Percentiles rank a stretch among this genome's conserved stretches.
Conservation (phyloP, 805 yeast genomes). For the Grigorovia humatica region DNA sequence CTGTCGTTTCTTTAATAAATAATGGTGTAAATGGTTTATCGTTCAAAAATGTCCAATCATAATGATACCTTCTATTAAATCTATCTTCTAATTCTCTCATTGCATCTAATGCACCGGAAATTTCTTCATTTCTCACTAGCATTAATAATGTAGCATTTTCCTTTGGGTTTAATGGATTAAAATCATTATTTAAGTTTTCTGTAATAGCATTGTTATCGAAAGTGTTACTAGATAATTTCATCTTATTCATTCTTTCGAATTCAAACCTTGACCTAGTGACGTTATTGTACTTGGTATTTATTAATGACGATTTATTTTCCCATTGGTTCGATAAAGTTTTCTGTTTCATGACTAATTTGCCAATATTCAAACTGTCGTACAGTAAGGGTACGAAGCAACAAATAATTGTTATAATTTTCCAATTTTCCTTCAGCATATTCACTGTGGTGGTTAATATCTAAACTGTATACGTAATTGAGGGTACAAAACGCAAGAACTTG, state of each 20-base stretch:
- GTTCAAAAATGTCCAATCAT: conserved; percentile 72
- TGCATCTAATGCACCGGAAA: conserved; percentile 60
- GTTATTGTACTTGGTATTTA: conserved; percentile 1
- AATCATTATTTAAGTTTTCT: background rate
- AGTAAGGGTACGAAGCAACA: background rate
- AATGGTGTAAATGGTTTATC: conserved; percentile 59
- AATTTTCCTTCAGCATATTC: background rate
- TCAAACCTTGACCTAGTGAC: background rate
- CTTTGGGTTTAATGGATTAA: conserved; percentile 2
- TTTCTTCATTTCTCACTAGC: conserved; percentile 77
- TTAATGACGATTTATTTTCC: background rate
- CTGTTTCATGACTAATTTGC: background rate
- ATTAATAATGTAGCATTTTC: conserved; percentile 75
- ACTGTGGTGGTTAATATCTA: no score
- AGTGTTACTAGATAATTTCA: conserved; percentile 22
- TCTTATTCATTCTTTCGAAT: background rate
- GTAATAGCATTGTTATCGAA: conserved; percentile 13
- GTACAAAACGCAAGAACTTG: background rate
- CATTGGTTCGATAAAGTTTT: background rate
- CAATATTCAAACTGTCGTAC: background rate
- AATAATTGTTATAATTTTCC: background rate
- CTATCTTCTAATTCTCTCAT: conserved; percentile 73
- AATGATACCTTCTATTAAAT: conserved; percentile 54
- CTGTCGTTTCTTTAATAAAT: conserved; percentile 48
- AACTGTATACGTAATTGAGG: background rate